Evolutionary conservation across 1,139 yeast species (phyloP), one percentile per base, ranked within the genome.

Genomic region (Candida glucosophila): DNA sequence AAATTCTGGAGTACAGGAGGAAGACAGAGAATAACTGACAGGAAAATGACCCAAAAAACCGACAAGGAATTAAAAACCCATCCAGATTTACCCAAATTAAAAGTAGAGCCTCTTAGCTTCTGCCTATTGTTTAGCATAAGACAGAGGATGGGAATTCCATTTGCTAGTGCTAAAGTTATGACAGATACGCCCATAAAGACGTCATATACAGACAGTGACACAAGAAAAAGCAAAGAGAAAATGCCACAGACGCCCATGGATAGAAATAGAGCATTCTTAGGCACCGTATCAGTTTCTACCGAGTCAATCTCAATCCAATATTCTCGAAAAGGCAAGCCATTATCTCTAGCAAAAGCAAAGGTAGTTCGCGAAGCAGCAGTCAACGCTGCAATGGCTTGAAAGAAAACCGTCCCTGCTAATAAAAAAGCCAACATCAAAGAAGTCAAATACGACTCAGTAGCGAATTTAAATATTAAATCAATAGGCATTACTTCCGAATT

Each of bases 101-200:
- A 78, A 1, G 81, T 77, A 0, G 88, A 78, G 24, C 88, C 86
- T 40, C 67, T 64, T 27, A 82, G 64, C 33, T 77, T 75, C 28
- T 59, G 52, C 28, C 94, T 57, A 27, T 73, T 73, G 38, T 77
- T 69, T 16, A 80, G 43, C 49, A 83, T 48, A 13, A 76, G 67
- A 15, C 78, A 63, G 2, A 77, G 43, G 18, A 83, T 74, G 2
- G 94, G 94, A 7, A 83, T 69, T 2, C 85, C 77, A 38, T 85
- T 79, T 2, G 93, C 85, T 15, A 80, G 62, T 28, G 86, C 77
- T 32, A 82, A 57, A 2, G 88, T 72, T 20, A 82, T 67, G 2
- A 83, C 92, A 4, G 92, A 81, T n/a, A 88, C 78, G 0, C 94
- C 92, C 57, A 83, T 71, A 46, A 82, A 82, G 2, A 94, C 86